Evolutionary conservation across 1,284 basidiomycete genomes (phyloP), one percentile per base, ranked within the genome.

Genomic region (Fomitiporia mediterranea): DNA sequence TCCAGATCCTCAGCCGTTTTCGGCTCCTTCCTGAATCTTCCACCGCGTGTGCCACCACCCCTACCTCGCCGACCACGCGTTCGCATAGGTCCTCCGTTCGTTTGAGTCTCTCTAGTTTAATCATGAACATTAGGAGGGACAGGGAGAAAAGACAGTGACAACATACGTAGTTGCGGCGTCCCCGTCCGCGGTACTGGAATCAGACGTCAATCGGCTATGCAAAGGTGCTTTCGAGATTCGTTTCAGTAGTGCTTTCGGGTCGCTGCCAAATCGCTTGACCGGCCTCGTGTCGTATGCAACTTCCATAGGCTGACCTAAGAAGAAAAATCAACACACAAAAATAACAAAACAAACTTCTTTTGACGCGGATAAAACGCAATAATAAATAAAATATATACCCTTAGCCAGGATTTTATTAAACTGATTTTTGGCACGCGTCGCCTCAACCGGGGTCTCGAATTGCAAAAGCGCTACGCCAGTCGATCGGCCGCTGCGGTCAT

Each of bases 401-500:
- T 95, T 97, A 32, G 93, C 94, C 62, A 91, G 80, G 58, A 92
- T 89, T 47, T 93, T 93, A 67, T 96, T 82, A 62, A 90, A 92
- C 65, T 92, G 86, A 64, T 87, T 87, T 73, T 91, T 91, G 47
- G 94, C 95, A 61, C 80, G 76, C 51, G 84, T 82, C 27, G 95
- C 95, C 68, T 97, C 89, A 56, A 80, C 79, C 5, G 81, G 68
- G 2, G 83, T 88, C 68, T 91, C 85, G 73, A 86, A 98, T n/a
- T 84, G 79, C 68, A 98, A 77, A 61, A 84, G 81, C 27, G 91
- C 95, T 56, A 82, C 76, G 59, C 95, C 95, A 27, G 82, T 85
- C 48, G 95, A 97, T 67, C 95, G 89, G 63, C 95, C 95, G 65
- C 93, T 95, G 67, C 89, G 86, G 76, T 98, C 95, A 74, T 94